Evolutionary conservation across 2,329 filamentous ascomycete genomes (phyloP), one percentile per base, ranked within the genome.

Genomic region (Cephalotrichum gorgonifer): DNA sequence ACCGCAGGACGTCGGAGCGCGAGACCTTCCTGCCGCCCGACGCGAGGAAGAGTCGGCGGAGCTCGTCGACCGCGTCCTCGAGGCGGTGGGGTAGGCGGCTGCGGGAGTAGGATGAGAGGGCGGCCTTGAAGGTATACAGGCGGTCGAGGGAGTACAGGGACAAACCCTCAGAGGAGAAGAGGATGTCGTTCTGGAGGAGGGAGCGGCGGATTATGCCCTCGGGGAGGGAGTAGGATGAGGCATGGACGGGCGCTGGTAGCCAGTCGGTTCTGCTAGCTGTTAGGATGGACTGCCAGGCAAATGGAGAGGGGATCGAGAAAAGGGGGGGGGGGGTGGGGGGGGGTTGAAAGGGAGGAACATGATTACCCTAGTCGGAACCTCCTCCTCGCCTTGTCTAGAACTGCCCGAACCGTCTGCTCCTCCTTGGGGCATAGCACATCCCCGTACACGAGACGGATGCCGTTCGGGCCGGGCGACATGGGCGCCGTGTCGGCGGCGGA

Each of bases 111-210:
- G 71, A 72, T 17, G 75, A 71, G 11, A 85, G 68, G 1, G 78
- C 76, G 43, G 71, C 69, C 60, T 83, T 83, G 65, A 85, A 78
- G 39, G 76, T 79, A 64, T 83, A 85, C 43, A 83, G 62, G 45
- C 78, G 71, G 60, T 85, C 81, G 11, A 83, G 69, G 0, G 78
- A 72, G 14, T 83, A 60, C 7, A 85, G 64, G 0, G 73, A 80
- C 11, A 85, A 68, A 17, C 78, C 78, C 25, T 77, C 74, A 2
- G 76, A 72, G 2, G 73, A 72, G 67, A 81, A 84, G 48, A 85
- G 67, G 23, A 78, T 62, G 51, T 81, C 76, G 58, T 82, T 79
- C 55, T 85, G 81, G 38, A 64, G 58, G 25, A 81, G 65, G 26
- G 78, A 83, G 50, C 73, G 71, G 48, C 71, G 68, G 44, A 83